Evolutionary conservation across 345 rosid species (phyloP).

Genomic region (Murraya koenigii): DNA sequence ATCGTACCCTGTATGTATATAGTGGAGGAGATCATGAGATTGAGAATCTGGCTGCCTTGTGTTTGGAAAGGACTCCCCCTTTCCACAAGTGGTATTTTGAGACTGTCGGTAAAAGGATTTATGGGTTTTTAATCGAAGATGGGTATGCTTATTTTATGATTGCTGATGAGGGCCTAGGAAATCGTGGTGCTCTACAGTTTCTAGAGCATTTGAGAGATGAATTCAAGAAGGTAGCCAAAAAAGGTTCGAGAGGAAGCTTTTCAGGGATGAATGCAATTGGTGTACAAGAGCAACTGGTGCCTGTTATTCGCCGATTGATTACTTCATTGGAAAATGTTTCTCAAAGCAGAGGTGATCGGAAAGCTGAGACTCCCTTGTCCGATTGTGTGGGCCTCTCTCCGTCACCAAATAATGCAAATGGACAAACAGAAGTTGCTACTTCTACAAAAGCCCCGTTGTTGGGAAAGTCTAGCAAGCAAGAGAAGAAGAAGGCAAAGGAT

Average conservation of each 20-base stretch:
- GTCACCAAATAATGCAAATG: slow-evolving; percentile 41
- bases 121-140: slow-evolving; percentile 66
- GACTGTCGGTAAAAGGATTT: slow-evolving; percentile 52
- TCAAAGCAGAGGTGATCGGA: slow-evolving; percentile 36
- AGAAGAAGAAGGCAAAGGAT: slow-evolving; percentile 73
- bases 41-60: slow-evolving; percentile 54
- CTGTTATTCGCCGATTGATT: slow-evolving; percentile 58
- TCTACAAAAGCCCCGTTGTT: slow-evolving; percentile 74
- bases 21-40: slow-evolving; percentile 53
- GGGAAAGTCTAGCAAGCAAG: slow-evolving; percentile 58
- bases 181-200: slow-evolving; percentile 49
- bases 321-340: slow-evolving; percentile 63
- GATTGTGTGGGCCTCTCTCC: slow-evolving; percentile 38
- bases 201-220: slow-evolving; percentile 70
- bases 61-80: slow-evolving; percentile 59
- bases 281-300: slow-evolving; percentile 65
- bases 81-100: slow-evolving; percentile 86
- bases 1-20: slow-evolving; percentile 48
- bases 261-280: slow-evolving; percentile 51
- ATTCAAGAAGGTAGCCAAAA: slow-evolving; percentile 55
- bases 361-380: slow-evolving; percentile 23
- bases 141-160: slow-evolving; percentile 66
- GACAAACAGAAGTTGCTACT: slow-evolving; percentile 42
- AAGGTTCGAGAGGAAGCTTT: slow-evolving; percentile 58
- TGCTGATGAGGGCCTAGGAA: slow-evolving; percentile 58